Evolutionary conservation across 495 filamentous ascomycete genomes (phyloP), one percentile per base, ranked within the genome.

Genomic region (Penicillium egyptiacum): DNA sequence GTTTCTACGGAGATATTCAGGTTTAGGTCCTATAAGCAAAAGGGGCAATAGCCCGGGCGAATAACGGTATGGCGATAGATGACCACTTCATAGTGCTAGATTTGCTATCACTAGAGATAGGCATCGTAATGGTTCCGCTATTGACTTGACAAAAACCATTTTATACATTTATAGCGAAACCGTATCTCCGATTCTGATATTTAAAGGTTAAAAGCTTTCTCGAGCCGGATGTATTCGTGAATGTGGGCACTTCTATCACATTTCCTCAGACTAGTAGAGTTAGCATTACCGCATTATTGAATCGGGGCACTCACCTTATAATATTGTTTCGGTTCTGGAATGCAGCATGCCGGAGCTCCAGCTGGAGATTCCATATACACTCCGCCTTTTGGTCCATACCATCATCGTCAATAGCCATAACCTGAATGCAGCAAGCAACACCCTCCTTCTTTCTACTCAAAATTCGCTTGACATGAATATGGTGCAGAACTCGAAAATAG

Each of bases 121-220:
- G 37, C 3, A 28, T 25, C 19, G 35, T 19, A 43, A 47, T 62
- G 20, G 23, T 58, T n/a, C 26, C 49, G n/a, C 52, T 8, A 60
- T 39, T 60, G 5, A 37, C 39, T 31, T 26, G 43, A 46, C 7
- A 41, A 35, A 17, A 20, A 52, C 52, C 19, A 60, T 5, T 43
- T 42, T 11, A 60, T 60, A 14, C 23, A 60, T 46, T 60, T 12
- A 28, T 60, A 60, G 45, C 9, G 56, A 51, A 51, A 60, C 28
- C 26, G 41, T 11, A 60, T 35, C 30, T 39, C 5, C 30, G 33
- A 51, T n/a, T 50, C 49, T 46, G 30, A 35, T 51, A 56, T 45
- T 51, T 44, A 11, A 16, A 60, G 20, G 16, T 12, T 17, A 39
- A 43, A 45, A 41, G 26, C 40, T 20, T 60, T 52, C 28, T 44